A percentile compares a stretch with the other conserved stretches of the same genome.
Conservation (phyloP, 73 alveolate species). For the Paramecium pentaurelia region DNA sequence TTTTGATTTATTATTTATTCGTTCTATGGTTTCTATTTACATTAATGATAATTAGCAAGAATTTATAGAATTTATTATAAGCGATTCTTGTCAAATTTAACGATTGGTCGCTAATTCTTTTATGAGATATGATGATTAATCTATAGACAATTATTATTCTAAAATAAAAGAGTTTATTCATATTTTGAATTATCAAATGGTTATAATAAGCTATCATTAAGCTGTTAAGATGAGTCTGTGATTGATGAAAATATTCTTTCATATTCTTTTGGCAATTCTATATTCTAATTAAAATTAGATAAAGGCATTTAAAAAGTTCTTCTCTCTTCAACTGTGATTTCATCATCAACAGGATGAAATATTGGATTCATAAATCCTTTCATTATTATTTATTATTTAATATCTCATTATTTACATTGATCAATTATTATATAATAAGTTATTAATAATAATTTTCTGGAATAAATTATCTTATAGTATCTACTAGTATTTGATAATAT, state of each 20-base stretch:
- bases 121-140: background rate
- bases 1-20: background rate
- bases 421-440: background rate
- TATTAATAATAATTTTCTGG: background rate
- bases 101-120: background rate
- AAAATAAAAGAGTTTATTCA: background rate
- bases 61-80: background rate
- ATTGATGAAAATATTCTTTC: background rate
- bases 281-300: background rate
- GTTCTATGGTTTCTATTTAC: background rate
- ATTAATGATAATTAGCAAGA: background rate
- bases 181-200: background rate
- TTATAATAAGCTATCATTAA: background rate
- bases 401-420: background rate
- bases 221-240: background rate
- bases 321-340: background rate
- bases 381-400: background rate
- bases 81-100: background rate
- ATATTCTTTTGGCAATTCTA: background rate
- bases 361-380: slow-evolving; percentile 27
- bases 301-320: background rate
- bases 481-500: too few relatives aligned
- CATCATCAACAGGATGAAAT: background rate
- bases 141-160: background rate
- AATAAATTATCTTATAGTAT: background rate